A percentile compares a stretch with the other conserved stretches of the same genome.
Evolutionary conservation across 2,329 filamentous ascomycete species (phyloP).

Genomic region (Cladosporium sp.): DNA sequence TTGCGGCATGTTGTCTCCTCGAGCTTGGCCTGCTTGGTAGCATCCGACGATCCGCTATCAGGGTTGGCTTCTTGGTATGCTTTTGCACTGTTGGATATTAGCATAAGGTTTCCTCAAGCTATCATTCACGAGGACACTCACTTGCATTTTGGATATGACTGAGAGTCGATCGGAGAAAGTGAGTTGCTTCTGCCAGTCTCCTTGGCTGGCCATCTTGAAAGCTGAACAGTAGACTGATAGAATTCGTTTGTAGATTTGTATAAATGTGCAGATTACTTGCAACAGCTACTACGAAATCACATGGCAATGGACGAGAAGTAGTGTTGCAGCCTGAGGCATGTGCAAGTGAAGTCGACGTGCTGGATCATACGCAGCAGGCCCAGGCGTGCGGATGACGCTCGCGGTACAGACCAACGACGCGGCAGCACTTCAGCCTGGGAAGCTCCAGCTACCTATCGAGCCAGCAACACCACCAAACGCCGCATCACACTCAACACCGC

Average conservation of each 20-base stretch:
- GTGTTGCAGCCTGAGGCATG: neutral
- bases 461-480: constrained; percentile 18
- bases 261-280: no score
- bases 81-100: constrained; percentile 45
- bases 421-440: constrained; percentile 12
- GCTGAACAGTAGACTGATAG: no score
- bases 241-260: no score
- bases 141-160: constrained; percentile 53
- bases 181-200: constrained; percentile 45
- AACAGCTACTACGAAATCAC: neutral
- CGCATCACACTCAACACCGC: neutral
- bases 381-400: neutral
- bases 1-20: constrained; percentile 68
- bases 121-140: constrained; percentile 28
- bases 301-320: neutral
- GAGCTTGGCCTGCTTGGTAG: constrained; percentile 61
- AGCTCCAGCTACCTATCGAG: constrained; percentile 2
- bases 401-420: constrained; percentile 5
- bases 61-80: constrained; percentile 52
- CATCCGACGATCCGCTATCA: constrained; percentile 49
- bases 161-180: constrained; percentile 50
- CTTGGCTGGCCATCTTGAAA: neutral
- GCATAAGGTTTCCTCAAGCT: neutral
- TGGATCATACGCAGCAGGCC: neutral
- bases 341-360: neutral